A percentile compares a stretch with the other conserved stretches of the same genome.
phyloP scores from a whole-genome alignment of 176 grass and related monocot species.

The Eleusine coracana region DNA sequence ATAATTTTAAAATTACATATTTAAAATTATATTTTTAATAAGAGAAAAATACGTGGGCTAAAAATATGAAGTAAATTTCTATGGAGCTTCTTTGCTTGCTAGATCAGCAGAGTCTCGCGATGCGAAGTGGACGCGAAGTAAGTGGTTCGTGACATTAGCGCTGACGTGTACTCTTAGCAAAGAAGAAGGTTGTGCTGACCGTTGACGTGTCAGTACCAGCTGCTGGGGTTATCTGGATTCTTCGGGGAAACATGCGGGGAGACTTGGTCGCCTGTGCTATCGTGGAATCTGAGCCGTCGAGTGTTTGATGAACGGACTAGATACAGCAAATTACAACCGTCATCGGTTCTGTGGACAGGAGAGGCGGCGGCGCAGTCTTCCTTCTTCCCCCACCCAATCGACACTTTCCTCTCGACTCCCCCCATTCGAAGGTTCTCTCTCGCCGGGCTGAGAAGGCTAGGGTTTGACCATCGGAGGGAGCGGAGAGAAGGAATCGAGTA shows the following conservation, averaged over 20 bases:
- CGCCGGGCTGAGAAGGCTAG: slow-evolving; percentile 2
- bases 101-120: too few species aligned
- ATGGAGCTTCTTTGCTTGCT: too few species aligned
- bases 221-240: not conserved
- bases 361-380: not conserved
- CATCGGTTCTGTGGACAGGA: not conserved
- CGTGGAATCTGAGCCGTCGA: not conserved
- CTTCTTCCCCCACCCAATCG: too few species aligned
- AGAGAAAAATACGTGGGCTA: too few species aligned
- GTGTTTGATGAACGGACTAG: not conserved
- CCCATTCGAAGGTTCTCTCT: not conserved
- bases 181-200: not conserved
- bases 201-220: not conserved
- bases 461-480: slow-evolving; percentile 26
- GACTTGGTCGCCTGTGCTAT: not conserved
- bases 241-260: not conserved
- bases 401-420: not conserved
- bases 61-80: too few species aligned
- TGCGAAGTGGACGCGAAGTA: too few species aligned
- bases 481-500: too few species aligned
- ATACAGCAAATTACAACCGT: not conserved
- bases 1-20: too few species aligned
- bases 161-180: not conserved
- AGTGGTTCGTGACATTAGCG: too few species aligned
- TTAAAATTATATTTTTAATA: too few species aligned